These are phyloP conservation scores for Inga laurina DNA, from an alignment of 306 rosid species.

Conservation along the genomic window DNA sequence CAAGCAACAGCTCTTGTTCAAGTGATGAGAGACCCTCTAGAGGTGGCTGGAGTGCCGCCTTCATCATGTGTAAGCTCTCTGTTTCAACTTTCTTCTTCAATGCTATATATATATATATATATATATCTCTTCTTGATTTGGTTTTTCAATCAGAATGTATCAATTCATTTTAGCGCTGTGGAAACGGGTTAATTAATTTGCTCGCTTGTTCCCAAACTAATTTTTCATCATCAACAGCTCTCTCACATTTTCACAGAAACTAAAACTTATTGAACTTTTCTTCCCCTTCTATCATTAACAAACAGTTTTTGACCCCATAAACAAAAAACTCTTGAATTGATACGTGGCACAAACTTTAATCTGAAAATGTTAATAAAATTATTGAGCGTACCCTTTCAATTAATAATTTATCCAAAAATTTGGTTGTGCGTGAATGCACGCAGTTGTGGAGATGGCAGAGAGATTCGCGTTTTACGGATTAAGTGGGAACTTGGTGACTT, in stretches of 20 bases:
- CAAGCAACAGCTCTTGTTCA: neutral
- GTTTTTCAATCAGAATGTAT: neutral
- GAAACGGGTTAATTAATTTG: neutral
- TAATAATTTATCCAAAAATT: too few relatives aligned
- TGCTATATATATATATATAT: too few relatives aligned
- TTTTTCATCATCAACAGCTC: neutral
- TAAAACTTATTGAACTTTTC: too few relatives aligned
- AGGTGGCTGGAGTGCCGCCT: conserved; percentile 69
- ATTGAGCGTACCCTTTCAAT: too few relatives aligned
- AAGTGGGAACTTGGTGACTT: conserved; percentile 46
- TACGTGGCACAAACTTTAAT: neutral
- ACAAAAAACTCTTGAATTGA: neutral
- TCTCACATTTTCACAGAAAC: too few relatives aligned
- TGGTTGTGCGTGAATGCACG: neutral
- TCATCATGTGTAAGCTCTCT: conserved; percentile 46
- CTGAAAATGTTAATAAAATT: too few relatives aligned
- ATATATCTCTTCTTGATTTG: too few relatives aligned
- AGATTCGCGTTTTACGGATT: conserved; percentile 49
- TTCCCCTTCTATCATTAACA: too few relatives aligned
- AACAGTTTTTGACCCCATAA: neutral
- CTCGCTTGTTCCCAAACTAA: neutral
- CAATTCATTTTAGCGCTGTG: neutral
- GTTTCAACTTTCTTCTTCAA: too few relatives aligned
- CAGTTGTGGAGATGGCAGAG: conserved; percentile 63
- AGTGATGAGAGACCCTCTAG: neutral